Evolutionary conservation across 805 yeast species (phyloP), one percentile per base, ranked within the genome.

Genomic region (Komagataella kurtzmanii): DNA sequence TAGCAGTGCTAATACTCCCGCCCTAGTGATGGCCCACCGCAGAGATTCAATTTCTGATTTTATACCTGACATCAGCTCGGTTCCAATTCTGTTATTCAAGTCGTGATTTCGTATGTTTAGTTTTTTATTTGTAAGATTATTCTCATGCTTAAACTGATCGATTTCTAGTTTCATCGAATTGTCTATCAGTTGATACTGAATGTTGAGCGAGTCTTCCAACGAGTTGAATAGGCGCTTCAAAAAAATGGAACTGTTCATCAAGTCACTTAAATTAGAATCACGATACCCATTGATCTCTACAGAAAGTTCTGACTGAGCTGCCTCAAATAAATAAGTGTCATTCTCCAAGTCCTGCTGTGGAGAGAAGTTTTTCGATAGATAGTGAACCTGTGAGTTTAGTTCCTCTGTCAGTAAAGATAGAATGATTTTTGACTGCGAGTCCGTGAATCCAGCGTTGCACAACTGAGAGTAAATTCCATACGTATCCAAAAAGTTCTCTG

Each of bases 1-100:
- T 19, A 85, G 65, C 40, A 89, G 82, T 1, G 93, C 87, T 47
- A 86, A 72, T 40, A 93, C 70, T 7, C 97, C 97, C 63, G 93
- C 78, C 52, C 97, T 74, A 1, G 97, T 89, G 47, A 91, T 80
- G 61, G 88, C 88, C 99, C 99, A 91, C 59, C 98, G 74, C 54
- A 91, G 73, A 53, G 83, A 80, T 66, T 91, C 99, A 53, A 88
- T 86, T 52, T 88, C 93, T 0, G 93, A 83, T 61, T 88, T 80
- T 62, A 89, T 77, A 6, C 87, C 93, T 40, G 93, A 81, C 54
- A 82, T 80, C 57, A 93, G 74, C 57, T 85, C 85, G 3, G 93
- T 85, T 21, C 86, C 79, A 54, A 91, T 90, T 57, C 88, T 82
- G 66, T 88, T 89, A 57, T 85, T 82, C 48, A 91, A 75, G 60